Evolutionary conservation across 495 filamentous ascomycete genomes (phyloP), one percentile per base, ranked within the genome.

Genomic region (Letharia columbiana): DNA sequence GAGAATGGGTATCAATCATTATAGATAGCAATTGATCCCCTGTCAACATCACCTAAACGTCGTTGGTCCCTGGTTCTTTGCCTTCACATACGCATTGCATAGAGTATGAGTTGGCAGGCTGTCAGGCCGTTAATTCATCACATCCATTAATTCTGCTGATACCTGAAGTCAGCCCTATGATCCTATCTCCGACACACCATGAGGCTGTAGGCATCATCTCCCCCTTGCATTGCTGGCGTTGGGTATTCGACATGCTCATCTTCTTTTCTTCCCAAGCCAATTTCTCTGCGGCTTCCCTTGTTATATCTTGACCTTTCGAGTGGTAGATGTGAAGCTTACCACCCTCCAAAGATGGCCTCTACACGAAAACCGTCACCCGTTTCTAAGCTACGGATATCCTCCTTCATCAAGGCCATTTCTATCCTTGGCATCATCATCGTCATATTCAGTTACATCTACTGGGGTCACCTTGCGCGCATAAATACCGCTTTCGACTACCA

Each of bases 401-500:
- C 41, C 4, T 59, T 60, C 33, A 7, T 67, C 33, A 67, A 64
- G 49, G 17, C 56, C 7, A 41, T 67, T 33, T 42, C 44, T 11
- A 42, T 47, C 0, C 33, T 67, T 10, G 52, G 42, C 1, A 52
- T 64, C 17, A 44, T 64, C 61, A 15, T 67, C 13, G 3, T 59
- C 33, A 40, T 60, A 31, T 31, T 64, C 18, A 59, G 42, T 28
- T 64, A 64, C 23, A 40, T 56, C 2, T 60, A 59, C 41, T 67
- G 61, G 66, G 40, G 7, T 40, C 66, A 60, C 28, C 17, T 61
- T 2, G 35, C 44, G n/a, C 42, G 35, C 37, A 50, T 54, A 12
- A 12, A 37, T 17, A 15, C 42, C 41, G 20, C 56, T n/a, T 58
- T 64, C 5, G 39, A 54, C 17, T 31, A 40, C 37, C 52, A 40